A percentile compares a stretch with the other conserved stretches of the same genome.
These are phyloP conservation scores for Pleurotus pulmonarius DNA, from an alignment of 768 basidiomycete genomes.

Conservation along the genomic window DNA sequence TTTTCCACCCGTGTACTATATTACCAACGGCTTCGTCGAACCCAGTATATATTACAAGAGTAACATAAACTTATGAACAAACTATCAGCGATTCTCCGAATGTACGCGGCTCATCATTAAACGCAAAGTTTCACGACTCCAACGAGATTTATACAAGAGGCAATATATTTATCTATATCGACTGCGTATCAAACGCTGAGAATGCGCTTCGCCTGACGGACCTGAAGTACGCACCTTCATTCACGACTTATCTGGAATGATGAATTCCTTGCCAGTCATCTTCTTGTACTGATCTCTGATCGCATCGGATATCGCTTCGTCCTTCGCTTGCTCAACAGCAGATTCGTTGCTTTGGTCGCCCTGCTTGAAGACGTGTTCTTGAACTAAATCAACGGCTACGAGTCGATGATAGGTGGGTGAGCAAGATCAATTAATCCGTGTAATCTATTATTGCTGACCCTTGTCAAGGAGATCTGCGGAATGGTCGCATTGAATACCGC, in stretches of 20 bases:
- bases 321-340: constrained; percentile 36
- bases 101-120: too few species aligned
- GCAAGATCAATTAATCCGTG: too few species aligned
- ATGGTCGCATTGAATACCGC: too few species aligned
- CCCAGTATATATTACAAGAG: too few species aligned
- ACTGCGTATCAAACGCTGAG: background rate
- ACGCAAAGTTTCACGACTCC: too few species aligned
- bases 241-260: constrained; percentile 9
- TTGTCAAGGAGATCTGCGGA: too few species aligned
- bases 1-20: background rate
- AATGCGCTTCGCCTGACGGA: background rate
- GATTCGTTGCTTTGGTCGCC: constrained; percentile 35
- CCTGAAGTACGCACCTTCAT: background rate
- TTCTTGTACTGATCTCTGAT: constrained; percentile 26
- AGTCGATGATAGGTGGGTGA: background rate
- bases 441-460: too few species aligned
- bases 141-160: too few species aligned
- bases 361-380: constrained; percentile 34
- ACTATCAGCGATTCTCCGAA: too few species aligned
- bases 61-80: too few species aligned
- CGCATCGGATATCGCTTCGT: constrained; percentile 32
- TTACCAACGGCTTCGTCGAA: too few species aligned
- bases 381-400: constrained; percentile 37
- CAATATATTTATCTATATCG: too few species aligned
- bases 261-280: constrained; percentile 29